These are phyloP conservation scores for Pythium pyrilobum DNA, from an alignment of 352 stramenopile genomes.

Conservation along the genomic window DNA sequence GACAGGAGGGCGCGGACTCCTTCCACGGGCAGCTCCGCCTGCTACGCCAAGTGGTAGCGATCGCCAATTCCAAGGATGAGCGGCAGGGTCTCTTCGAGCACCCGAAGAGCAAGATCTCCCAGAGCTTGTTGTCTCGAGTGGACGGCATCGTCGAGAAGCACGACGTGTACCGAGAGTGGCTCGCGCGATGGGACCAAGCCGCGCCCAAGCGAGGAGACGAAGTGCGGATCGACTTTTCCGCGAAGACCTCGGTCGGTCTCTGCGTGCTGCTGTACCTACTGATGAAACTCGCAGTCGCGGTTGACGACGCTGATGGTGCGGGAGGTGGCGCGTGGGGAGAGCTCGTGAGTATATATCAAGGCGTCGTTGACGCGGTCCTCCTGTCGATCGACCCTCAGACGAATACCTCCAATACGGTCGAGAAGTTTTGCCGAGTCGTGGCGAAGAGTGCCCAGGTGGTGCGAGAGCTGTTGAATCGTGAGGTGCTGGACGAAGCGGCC, in stretches of 20 bases:
- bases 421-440: too few species aligned
- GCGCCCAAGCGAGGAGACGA: not conserved
- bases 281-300: conserved; percentile 19
- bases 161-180: not conserved
- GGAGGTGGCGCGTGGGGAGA: not conserved
- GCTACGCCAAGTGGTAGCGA: conserved; percentile 28
- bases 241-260: conserved; percentile 24
- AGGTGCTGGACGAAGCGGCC: not conserved
- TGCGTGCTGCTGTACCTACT: conserved; percentile 45
- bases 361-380: not conserved
- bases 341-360: not conserved
- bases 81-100: conserved; percentile 33
- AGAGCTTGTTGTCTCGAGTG: conserved; percentile 15
- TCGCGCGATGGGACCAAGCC: conserved; percentile 5
- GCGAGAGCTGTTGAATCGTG: not conserved
- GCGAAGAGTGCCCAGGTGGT: too few species aligned
- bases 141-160: conserved; percentile 8
- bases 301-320: not conserved
- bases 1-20: not conserved
- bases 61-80: conserved; percentile 14
- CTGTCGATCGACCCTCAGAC: not conserved
- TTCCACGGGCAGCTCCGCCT: conserved; percentile 47
- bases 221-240: conserved; percentile 30
- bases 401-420: not conserved
- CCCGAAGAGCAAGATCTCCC: conserved; percentile 39